Percentiles rank a stretch among this genome's conserved stretches.
Conservation (phyloP, 345 rosid species). For the Mangifera indica region DNA sequence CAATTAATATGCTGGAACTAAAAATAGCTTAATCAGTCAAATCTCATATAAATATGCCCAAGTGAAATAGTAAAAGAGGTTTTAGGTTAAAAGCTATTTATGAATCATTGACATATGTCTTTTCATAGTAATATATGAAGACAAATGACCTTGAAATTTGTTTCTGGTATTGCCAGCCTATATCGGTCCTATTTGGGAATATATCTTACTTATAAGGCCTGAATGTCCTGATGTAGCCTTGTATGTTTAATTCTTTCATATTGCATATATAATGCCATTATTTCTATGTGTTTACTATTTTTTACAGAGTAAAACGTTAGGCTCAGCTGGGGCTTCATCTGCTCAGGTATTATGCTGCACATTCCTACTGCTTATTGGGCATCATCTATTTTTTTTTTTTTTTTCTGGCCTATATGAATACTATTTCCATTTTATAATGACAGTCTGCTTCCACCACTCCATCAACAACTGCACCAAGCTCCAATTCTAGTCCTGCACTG, state of each 20-base stretch:
- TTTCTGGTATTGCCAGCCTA: not conserved
- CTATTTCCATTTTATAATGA: constrained; percentile 15
- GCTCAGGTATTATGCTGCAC: constrained; percentile 48
- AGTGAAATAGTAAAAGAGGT: not conserved
- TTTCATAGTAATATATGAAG: not conserved
- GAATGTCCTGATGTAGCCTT: no score
- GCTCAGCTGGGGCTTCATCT: constrained; percentile 56
- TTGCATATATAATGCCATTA: not conserved
- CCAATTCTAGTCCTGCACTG: constrained; percentile 41
- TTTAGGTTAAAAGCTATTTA: not conserved
- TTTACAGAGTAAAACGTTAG: constrained; percentile 61
- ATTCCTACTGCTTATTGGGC: constrained; percentile 5
- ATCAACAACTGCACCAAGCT: constrained; percentile 36
- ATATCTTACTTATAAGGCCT: not conserved
- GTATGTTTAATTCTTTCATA: not conserved
- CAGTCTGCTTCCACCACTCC: constrained; percentile 61
- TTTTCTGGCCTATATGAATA: not conserved
- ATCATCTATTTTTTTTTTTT: constrained; percentile 4
- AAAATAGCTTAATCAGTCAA: not conserved
- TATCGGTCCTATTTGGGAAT: not conserved
- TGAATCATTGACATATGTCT: not conserved
- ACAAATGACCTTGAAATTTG: no score
- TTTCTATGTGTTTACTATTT: not conserved
- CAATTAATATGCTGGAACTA: not conserved
- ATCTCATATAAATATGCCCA: not conserved